Evolutionary conservation across 2,329 filamentous ascomycete genomes (phyloP).

Genomic region (Amauroascus verrucosus): DNA sequence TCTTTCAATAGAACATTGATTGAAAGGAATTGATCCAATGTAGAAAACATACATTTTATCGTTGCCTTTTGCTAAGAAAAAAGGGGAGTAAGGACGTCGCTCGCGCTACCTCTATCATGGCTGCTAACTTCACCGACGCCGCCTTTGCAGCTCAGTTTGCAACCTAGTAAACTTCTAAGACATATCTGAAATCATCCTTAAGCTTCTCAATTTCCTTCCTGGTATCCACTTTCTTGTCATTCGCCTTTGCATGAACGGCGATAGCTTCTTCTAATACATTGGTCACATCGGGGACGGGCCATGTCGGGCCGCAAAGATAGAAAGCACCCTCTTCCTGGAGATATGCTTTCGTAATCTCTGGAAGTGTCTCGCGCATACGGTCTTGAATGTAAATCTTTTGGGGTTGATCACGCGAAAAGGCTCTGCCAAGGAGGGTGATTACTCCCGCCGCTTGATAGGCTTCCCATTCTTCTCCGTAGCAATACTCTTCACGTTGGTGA

Average conservation of each 20-base stretch:
- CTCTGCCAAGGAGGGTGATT: constrained; percentile 83
- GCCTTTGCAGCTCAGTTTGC: not conserved
- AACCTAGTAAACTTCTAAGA: constrained; percentile 84
- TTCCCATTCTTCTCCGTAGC: constrained; percentile 99
- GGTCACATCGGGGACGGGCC: constrained; percentile 96
- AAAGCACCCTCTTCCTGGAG: constrained; percentile 81
- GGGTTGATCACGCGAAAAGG: constrained; percentile 92
- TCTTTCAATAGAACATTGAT: not conserved
- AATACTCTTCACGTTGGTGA: constrained; percentile 95
- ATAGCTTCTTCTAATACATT: constrained; percentile 90
- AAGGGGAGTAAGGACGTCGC: too few relatives aligned
- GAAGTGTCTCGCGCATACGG: constrained; percentile 80
- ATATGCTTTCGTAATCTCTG: constrained; percentile 76
- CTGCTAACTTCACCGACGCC: not conserved
- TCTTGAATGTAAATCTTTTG: constrained; percentile 99
- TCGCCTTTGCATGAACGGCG: constrained; percentile 57
- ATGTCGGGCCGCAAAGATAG: constrained; percentile 95
- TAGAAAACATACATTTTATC: not conserved
- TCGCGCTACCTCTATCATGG: not conserved
- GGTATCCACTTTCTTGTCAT: constrained; percentile 67
- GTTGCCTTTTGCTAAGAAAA: not conserved
- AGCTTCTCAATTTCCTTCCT: constrained; percentile 90
- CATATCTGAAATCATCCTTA: constrained; percentile 90
- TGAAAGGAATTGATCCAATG: not conserved
- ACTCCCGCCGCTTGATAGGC: constrained; percentile 92